Evolutionary conservation across 768 basidiomycete genomes (phyloP).

Genomic region (Hysterangium stoloniferum): DNA sequence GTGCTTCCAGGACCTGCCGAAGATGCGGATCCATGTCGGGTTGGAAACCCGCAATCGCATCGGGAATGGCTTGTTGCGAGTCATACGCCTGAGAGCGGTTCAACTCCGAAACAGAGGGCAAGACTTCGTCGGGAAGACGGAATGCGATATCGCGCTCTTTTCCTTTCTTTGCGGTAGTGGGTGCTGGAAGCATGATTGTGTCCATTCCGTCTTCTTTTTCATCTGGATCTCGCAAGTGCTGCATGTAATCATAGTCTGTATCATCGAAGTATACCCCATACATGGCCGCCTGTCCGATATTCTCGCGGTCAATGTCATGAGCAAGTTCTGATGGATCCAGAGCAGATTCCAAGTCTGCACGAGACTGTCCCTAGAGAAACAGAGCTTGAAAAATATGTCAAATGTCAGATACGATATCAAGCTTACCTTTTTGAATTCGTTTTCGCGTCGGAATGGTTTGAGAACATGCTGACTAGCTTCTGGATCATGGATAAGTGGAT

Average conservation of each 20-base stretch:
- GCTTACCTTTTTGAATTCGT: conserved; percentile 51
- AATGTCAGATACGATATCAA: background rate
- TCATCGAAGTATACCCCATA: conserved; percentile 96
- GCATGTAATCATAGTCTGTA: conserved; percentile 96
- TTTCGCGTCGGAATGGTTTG: conserved; percentile 69
- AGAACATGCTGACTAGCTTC: conserved; percentile 87
- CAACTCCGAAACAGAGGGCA: conserved; percentile 69
- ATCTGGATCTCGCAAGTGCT: conserved; percentile 80
- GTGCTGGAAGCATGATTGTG: conserved; percentile 74
- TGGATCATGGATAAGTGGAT: conserved; percentile 91
- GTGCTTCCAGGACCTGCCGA: conserved; percentile 84
- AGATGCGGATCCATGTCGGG: conserved; percentile 97
- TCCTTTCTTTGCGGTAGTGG: conserved; percentile 29
- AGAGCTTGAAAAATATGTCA: conserved; percentile 7
- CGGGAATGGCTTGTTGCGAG: conserved; percentile 69
- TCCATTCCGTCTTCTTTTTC: conserved; percentile 75
- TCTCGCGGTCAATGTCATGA: conserved; percentile 37
- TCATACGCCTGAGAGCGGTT: conserved; percentile 59
- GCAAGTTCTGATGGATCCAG: conserved; percentile 42
- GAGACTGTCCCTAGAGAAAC: conserved; percentile 61
- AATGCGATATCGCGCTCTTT: conserved; percentile 38
- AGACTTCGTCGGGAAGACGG: conserved; percentile 55
- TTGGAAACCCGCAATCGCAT: conserved; percentile 80
- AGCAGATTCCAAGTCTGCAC: conserved; percentile 66
- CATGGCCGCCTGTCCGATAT: conserved; percentile 78